phyloP scores from a whole-genome alignment of 257 asterid genomes.

The Forsythia viridissima region DNA sequence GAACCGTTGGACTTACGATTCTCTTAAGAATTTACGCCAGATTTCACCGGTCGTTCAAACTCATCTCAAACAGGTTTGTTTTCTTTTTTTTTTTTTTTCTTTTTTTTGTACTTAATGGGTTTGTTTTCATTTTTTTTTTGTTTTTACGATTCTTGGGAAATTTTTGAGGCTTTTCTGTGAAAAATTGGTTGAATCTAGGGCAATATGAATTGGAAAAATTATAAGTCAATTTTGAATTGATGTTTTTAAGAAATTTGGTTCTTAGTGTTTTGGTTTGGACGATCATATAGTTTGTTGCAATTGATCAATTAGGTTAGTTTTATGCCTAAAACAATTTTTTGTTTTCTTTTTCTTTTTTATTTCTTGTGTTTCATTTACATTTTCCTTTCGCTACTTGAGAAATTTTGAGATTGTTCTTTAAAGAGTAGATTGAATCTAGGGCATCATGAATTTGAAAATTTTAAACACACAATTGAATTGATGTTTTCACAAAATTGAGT shows the following conservation, averaged over 20 bases:
- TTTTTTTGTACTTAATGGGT: neutral
- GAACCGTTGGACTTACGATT: constrained; percentile 73
- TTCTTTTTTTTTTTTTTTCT: neutral
- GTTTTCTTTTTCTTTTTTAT: neutral
- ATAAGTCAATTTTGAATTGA: neutral
- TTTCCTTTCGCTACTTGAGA: neutral
- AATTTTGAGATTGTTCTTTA: neutral
- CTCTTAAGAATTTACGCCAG: constrained; percentile 86
- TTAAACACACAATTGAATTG: neutral
- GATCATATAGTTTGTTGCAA: neutral
- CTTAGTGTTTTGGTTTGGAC: neutral
- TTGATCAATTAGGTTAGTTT: too few species aligned
- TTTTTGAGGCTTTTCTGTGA: neutral
- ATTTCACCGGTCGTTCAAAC: constrained; percentile 85
- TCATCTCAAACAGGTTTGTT: constrained; percentile 80
- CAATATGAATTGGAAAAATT: neutral
- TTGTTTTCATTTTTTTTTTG: neutral
- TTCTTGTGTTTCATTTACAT: neutral
- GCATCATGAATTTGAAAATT: neutral
- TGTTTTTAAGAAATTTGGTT: neutral
- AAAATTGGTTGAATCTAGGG: neutral
- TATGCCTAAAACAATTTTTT: neutral
- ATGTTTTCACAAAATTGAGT: neutral
- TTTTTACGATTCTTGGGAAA: neutral
- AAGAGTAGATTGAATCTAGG: neutral